Base-by-base conservation (phyloP, 306 rosid genomes). In the Crotalaria pallida region DNA sequence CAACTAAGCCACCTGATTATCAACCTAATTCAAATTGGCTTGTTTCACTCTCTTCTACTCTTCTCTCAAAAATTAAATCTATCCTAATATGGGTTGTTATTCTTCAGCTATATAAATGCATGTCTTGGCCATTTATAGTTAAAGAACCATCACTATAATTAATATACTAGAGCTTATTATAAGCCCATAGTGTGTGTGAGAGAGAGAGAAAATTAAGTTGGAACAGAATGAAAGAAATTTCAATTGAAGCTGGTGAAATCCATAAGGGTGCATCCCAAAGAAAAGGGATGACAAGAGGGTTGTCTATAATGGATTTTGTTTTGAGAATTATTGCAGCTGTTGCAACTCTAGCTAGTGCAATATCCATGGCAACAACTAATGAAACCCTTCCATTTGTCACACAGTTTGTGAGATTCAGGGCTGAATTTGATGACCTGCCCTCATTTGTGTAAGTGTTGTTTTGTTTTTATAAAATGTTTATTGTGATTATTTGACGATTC, bases 361-460 rank as follows among this genome's bases (percentile, higher is more conserved):
- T 75, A 33, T 69, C 76, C 40, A 82, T 79, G 86, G 86, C 56
- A 19, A 75, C 83, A 19, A 59, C 79, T 23, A 15, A 75, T 40
- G 70, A 82, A 65, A 82, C 66, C n/a, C 86, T 82, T 60, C 83
- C 81, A 22, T 82, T 82, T 79, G 58, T 68, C 18, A 75, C 86
- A 9, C 63, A 44, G 45, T 82, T 82, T 56, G 18, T 82, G n/a
- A 67, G 33, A 62, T 82, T 82, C 79, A 66, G 79, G 23, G 86
- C 83, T 66, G 66, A 79, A 76, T 82, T 53, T 67, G 76, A 79
- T 71, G 84, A 86, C 34, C 80, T 86, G 49, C 96, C 96, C 29
- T 50, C 82, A 2, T 75, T 89, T 21, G 75, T 71, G 96, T 89
- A 64, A 78, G 83, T 21, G 10, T 0, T 69, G 3, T 24, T 17